Conservation (phyloP, 2,329 filamentous ascomycete species). For the Trichoderma polysporum region DNA sequence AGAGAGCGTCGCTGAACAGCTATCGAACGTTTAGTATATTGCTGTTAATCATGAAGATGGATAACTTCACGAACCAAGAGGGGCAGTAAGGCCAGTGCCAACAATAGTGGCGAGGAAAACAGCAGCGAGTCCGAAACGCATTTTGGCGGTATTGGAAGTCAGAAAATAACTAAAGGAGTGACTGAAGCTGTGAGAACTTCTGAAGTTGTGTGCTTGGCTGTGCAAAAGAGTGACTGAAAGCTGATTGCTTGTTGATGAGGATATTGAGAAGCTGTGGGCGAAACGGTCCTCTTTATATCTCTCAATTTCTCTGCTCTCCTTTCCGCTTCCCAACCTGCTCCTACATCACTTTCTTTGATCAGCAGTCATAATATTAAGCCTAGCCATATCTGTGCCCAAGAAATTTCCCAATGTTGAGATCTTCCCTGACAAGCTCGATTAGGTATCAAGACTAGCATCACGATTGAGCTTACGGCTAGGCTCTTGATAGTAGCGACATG, state of each 20-base stretch:
- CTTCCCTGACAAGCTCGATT: constrained; percentile 4
- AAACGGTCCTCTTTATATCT: constrained; percentile 14
- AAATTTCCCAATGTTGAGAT: background rate
- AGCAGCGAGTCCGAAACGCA: constrained; percentile 21
- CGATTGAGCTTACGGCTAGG: background rate
- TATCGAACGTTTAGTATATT: background rate
- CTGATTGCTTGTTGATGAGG: constrained; percentile 14
- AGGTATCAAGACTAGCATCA: background rate
- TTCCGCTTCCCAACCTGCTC: background rate
- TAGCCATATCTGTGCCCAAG: background rate
- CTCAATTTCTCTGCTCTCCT: background rate
- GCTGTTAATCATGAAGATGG: background rate
- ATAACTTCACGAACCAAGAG: constrained; percentile 1
- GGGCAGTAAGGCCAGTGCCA: constrained; percentile 17
- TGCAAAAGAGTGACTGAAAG: constrained; percentile 18
- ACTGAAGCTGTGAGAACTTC: constrained; percentile 13
- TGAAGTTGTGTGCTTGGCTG: constrained; percentile 2
- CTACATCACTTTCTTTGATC: constrained; percentile 1
- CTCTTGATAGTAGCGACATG: background rate
- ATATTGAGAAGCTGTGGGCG: background rate
- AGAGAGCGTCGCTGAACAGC: background rate
- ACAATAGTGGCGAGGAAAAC: constrained; percentile 15
- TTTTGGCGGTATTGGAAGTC: constrained; percentile 18
- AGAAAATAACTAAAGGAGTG: constrained; percentile 15
- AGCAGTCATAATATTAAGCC: constrained; percentile 1